Conservation (phyloP, 306 rosid species). For the Fragaria iinumae region DNA sequence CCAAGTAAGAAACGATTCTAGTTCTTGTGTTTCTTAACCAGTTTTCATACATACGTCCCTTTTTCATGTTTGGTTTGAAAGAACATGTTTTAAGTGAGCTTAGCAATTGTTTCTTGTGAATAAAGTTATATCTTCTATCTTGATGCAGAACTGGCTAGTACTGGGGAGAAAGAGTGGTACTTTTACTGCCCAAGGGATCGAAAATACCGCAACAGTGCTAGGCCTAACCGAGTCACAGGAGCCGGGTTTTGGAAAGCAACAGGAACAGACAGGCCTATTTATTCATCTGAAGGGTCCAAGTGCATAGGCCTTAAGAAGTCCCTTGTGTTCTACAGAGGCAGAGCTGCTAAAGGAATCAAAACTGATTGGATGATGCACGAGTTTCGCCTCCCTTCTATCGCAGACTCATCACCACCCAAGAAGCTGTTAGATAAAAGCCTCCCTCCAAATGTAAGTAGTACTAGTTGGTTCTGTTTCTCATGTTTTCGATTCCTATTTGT, state of each 20-base stretch:
- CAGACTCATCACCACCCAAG: conserved; percentile 37
- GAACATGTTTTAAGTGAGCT: background rate
- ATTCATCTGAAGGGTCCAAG: conserved; percentile 56
- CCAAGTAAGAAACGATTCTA: conserved; percentile 52
- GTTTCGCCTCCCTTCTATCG: conserved; percentile 59
- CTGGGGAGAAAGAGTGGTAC: conserved; percentile 80
- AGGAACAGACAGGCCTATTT: conserved; percentile 75
- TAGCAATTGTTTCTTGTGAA: background rate
- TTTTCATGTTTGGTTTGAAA: background rate
- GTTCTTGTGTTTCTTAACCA: background rate
- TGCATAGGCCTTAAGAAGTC: conserved; percentile 87
- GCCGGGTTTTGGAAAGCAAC: conserved; percentile 91
- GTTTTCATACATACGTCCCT: background rate
- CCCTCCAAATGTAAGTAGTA: conserved; percentile 40
- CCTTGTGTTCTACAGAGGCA: conserved; percentile 78
- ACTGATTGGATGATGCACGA: conserved; percentile 98
- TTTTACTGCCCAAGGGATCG: conserved; percentile 81
- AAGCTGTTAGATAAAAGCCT: conserved; percentile 46
- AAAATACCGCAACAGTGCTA: conserved; percentile 65
- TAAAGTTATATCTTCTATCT: background rate
- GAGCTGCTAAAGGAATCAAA: conserved; percentile 73
- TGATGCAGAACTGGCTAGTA: conserved; percentile 57
- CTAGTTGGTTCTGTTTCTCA: background rate
- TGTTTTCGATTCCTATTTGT: background rate
- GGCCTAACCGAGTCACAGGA: conserved; percentile 79